Percentiles rank a stretch among this genome's conserved stretches.
Conservation (phyloP, 2,329 filamentous ascomycete species). For the Sclerotinia sclerotiorum region DNA sequence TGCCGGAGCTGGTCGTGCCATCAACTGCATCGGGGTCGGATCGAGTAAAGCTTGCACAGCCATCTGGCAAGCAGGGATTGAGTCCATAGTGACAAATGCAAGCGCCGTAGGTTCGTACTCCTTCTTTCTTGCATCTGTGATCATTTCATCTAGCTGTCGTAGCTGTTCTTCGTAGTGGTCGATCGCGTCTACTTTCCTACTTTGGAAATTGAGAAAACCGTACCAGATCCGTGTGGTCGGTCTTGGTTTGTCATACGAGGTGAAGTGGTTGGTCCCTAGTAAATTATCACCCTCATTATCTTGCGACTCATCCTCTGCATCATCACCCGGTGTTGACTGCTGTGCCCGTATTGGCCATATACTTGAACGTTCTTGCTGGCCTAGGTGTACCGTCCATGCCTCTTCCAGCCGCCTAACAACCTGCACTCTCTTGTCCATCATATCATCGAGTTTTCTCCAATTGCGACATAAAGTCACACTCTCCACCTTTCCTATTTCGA, state of each 20-base stretch:
- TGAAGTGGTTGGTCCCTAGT: slow-evolving; percentile 49
- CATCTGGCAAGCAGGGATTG: slow-evolving; percentile 90
- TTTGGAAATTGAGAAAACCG: slow-evolving; percentile 71
- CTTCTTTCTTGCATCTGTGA: slow-evolving; percentile 68
- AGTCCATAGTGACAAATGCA: slow-evolving; percentile 97
- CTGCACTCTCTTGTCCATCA: slow-evolving; percentile 66
- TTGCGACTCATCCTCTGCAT: slow-evolving; percentile 45
- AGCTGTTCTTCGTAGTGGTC: slow-evolving; percentile 92
- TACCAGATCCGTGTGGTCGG: slow-evolving; percentile 77
- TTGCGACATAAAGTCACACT: slow-evolving; percentile 82
- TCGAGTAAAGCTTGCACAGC: slow-evolving; percentile 92
- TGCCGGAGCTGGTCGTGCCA: slow-evolving; percentile 83
- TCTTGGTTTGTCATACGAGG: slow-evolving; percentile 48
- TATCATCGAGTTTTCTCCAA: slow-evolving; percentile 77
- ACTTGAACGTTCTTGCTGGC: slow-evolving; percentile 43
- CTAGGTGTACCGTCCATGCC: slow-evolving; percentile 77
- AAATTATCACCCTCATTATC: slow-evolving; percentile 60
- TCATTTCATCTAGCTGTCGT: slow-evolving; percentile 72
- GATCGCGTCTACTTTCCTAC: slow-evolving; percentile 79
- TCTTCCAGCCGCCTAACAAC: slow-evolving; percentile 75
- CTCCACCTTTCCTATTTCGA: slow-evolving; percentile 88
- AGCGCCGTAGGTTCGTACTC: slow-evolving; percentile 76
- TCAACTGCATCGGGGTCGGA: slow-evolving; percentile 78
- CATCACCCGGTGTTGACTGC: slow-evolving; percentile 46
- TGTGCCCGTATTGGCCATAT: slow-evolving; percentile 42